These are phyloP conservation scores for Imleria badia DNA, from an alignment of 768 basidiomycete genomes.

Conservation along the genomic window DNA sequence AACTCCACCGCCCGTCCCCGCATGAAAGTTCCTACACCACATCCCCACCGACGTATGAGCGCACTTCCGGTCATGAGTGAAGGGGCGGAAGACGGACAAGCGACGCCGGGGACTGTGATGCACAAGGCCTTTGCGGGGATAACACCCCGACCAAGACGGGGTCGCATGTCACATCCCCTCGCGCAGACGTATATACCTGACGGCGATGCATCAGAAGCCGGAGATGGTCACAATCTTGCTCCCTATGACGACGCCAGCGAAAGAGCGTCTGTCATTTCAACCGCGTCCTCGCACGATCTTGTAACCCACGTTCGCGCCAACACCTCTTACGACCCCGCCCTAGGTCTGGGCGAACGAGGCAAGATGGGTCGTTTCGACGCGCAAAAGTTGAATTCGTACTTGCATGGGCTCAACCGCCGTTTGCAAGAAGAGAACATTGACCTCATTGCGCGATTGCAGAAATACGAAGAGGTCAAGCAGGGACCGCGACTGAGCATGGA, in stretches of 20 bases:
- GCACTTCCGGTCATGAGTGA: slow-evolving; percentile 56
- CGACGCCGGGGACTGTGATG: slow-evolving; percentile 37
- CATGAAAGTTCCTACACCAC: slow-evolving; percentile 46
- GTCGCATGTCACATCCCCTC: slow-evolving; percentile 64
- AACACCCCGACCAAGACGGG: slow-evolving; percentile 59
- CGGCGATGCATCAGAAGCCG: slow-evolving; percentile 28
- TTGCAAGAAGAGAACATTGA: slow-evolving; percentile 83
- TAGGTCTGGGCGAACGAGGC: slow-evolving; percentile 67
- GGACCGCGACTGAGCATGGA: slow-evolving; percentile 29
- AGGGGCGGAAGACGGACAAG: slow-evolving; percentile 31
- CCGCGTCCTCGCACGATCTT: slow-evolving; percentile 85
- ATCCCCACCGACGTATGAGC: slow-evolving; percentile 48
- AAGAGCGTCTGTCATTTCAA: slow-evolving; percentile 72
- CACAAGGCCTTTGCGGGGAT: slow-evolving; percentile 60
- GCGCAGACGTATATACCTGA: slow-evolving; percentile 50
- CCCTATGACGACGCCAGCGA: slow-evolving; percentile 49
- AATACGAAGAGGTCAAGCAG: slow-evolving; percentile 48
- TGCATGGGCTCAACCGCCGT: slow-evolving; percentile 81
- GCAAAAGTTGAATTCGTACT: slow-evolving; percentile 78
- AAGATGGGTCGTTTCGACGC: slow-evolving; percentile 82
- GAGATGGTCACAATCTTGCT: slow-evolving; percentile 20
- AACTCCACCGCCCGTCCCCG: slow-evolving; percentile 79
- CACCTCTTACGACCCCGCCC: slow-evolving; percentile 83
- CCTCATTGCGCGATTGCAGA: slow-evolving; percentile 53
- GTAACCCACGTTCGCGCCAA: slow-evolving; percentile 78